These are phyloP conservation scores for Aspergillaceae sp. DNA, from an alignment of 2,329 filamentous ascomycete species.

Conservation along the genomic window DNA sequence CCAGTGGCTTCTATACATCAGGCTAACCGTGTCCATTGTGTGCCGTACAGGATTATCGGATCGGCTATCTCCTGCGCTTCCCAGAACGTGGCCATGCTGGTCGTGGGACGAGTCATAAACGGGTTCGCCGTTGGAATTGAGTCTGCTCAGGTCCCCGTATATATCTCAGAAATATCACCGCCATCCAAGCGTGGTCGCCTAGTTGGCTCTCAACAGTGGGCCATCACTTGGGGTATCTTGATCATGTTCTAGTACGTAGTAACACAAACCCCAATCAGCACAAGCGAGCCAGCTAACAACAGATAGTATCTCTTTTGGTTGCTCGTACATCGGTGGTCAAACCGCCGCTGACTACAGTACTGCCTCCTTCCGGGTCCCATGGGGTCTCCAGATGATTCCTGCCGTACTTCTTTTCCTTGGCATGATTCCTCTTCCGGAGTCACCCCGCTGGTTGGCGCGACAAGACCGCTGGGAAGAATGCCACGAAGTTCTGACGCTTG, in stretches of 20 bases:
- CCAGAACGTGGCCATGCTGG: slow-evolving; percentile 59
- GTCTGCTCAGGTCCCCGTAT: slow-evolving; percentile 62
- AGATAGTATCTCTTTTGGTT: slow-evolving; percentile 48
- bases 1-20: slow-evolving; percentile 50
- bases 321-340: slow-evolving; percentile 49
- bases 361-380: slow-evolving; percentile 55
- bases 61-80: slow-evolving; percentile 51
- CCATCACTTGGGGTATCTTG: slow-evolving; percentile 63
- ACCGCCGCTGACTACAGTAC: slow-evolving; percentile 23
- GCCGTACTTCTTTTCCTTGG: slow-evolving; percentile 50
- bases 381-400: slow-evolving; percentile 57
- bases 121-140: slow-evolving; percentile 66
- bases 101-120: slow-evolving; percentile 60
- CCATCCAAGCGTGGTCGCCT: slow-evolving; percentile 51
- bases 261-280: neutral
- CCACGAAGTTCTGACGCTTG: slow-evolving; percentile 42
- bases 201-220: slow-evolving; percentile 66
- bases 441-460: slow-evolving; percentile 55
- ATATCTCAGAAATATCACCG: slow-evolving; percentile 58
- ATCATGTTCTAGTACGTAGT: slow-evolving; percentile 55
- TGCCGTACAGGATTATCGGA: slow-evolving; percentile 38
- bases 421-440: slow-evolving; percentile 47
- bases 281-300: neutral
- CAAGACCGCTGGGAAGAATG: slow-evolving; percentile 52
- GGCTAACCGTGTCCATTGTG: slow-evolving; percentile 19